Base-by-base conservation (phyloP, 495 filamentous ascomycete genomes). In the Aspergillus indologenus region DNA sequence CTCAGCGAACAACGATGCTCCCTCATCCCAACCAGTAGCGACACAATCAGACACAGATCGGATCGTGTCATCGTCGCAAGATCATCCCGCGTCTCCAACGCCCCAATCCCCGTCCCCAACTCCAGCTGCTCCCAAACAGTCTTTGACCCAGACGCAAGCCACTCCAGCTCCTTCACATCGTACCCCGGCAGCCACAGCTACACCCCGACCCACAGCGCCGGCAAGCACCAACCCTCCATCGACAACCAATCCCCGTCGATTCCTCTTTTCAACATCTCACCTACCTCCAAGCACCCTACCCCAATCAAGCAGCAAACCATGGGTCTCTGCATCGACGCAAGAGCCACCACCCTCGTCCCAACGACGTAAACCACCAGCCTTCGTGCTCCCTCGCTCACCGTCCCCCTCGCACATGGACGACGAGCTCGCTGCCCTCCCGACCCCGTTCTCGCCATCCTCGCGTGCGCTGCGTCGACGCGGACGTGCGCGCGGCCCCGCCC, bases 401-500 rank as follows among this genome's bases (percentile, higher is more conserved):
- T 77, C 76, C 0, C 75, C 74, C 3, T 63, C 66, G 1, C 52
- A 53, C 0, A 56, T 42, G 19, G 48, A 44, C 9, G 68, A 73
- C 0, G 61, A 71, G 59, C 54, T 48, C 6, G 45, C 54, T 17
- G 44, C 34, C 6, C 56, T 75, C 6, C 74, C 71, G 1, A 71
- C 71, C 0, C 75, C 74, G 0, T 78, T 79, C 50, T 79, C 76
- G 0, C 76, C 76, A 2, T 75, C 72, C 1, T 72, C 71, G 12
- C 67, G 66, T n/a, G 63, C 67, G 3, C 56, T 75, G 0, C 64
- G 61, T 22, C 71, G 74, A 21, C 69, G 70, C 15, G 74, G 75
- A 8, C 58, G 70, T 24, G 45, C 58, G 3, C 69, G 69, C 15
- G 50, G 65, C 5, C 57, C 61, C 18, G 63, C 52, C 0, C 58